Evolutionary conservation across 805 yeast species (phyloP), one percentile per base, ranked within the genome.

Genomic region (Saccharomyces eubayanus): DNA sequence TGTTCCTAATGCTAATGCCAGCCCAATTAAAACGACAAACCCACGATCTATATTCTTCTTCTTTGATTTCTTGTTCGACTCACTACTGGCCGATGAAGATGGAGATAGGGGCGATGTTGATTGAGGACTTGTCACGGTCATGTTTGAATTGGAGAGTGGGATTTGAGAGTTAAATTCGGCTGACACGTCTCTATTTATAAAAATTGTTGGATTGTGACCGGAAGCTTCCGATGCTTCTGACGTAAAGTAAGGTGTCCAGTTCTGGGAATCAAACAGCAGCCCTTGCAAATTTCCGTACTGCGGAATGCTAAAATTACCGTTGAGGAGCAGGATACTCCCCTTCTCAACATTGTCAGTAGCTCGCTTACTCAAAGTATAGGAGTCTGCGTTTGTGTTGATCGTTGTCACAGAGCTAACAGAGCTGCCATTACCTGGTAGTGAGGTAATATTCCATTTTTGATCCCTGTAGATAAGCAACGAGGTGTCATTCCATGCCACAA

Each of bases 11-110:
- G 92, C 82, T 52, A 84, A 72, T 0, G 90, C 94, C 46, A 84
- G 74, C 0, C 87, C 81, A 47, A 86, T 78, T 29, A 87, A 77
- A 3, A 84, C 89, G 29, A 86, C 83, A 60, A 77, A 84, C 0
- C 94, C 91, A 21, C 80, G 68, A 30, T 67, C 70, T 55, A 68
- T 66, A 43, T 45, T 50, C 20, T 47, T 48, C 48, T 28, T 54
- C 43, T 14, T 51, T 11, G 47, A 41, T 31, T 47, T 51, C 53
- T 51, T 46, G 5, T 16, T 36, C 10, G 24, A 16, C 24, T 36
- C 43, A 36, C 24, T 6, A 50, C 21, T 16, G 28, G 47, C 47
- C 29, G 59, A 28, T 1, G 65, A 28, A 6, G 61, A 31, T 5
- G 66, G 31, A 14, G 68, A 48, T 21, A 59, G 12, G 46, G 50